A percentile compares a stretch with the other conserved stretches of the same genome.
phyloP scores from a whole-genome alignment of 2,329 filamentous ascomycete species.

The Drechslera avenae region DNA sequence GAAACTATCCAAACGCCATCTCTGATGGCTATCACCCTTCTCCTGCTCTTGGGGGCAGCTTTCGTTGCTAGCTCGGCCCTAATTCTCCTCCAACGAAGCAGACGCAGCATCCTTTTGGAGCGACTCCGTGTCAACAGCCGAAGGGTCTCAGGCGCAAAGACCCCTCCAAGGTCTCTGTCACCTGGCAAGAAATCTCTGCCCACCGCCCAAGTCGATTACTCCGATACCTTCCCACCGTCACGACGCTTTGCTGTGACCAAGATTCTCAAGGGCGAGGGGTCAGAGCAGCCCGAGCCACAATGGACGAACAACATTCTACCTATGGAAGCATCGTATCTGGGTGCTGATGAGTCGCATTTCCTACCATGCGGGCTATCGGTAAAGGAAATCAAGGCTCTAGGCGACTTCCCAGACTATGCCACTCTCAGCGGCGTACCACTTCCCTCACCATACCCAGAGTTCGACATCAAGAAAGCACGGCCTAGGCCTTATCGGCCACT shows the following conservation, averaged over 20 bases:
- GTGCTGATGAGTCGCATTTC: slow-evolving; percentile 49
- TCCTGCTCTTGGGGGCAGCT: slow-evolving; percentile 38
- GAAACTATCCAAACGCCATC: not conserved
- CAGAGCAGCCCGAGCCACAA: slow-evolving; percentile 28
- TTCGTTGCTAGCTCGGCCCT: slow-evolving; percentile 37
- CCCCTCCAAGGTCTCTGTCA: slow-evolving; percentile 60
- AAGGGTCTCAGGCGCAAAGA: slow-evolving; percentile 55
- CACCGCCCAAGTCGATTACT: slow-evolving; percentile 47
- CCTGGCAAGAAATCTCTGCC: slow-evolving; percentile 52
- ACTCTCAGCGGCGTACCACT: slow-evolving; percentile 74
- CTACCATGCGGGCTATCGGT: slow-evolving; percentile 73
- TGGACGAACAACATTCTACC: slow-evolving; percentile 34
- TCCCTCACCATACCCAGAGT: slow-evolving; percentile 66
- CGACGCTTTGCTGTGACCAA: slow-evolving; percentile 54
- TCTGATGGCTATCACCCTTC: slow-evolving; percentile 26
- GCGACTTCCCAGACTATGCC: slow-evolving; percentile 81
- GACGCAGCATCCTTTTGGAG: slow-evolving; percentile 49
- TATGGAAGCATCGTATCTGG: slow-evolving; percentile 31
- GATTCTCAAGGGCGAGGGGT: slow-evolving; percentile 27
- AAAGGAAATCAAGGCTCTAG: slow-evolving; percentile 70
- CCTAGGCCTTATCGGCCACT: slow-evolving; percentile 81
- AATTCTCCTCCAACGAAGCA: slow-evolving; percentile 42
- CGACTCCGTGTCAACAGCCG: slow-evolving; percentile 49
- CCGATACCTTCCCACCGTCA: slow-evolving; percentile 59
- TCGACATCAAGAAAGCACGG: slow-evolving; percentile 70